phyloP scores from a whole-genome alignment of 805 yeast species.

The Isabelozyma pseudorhagii region DNA sequence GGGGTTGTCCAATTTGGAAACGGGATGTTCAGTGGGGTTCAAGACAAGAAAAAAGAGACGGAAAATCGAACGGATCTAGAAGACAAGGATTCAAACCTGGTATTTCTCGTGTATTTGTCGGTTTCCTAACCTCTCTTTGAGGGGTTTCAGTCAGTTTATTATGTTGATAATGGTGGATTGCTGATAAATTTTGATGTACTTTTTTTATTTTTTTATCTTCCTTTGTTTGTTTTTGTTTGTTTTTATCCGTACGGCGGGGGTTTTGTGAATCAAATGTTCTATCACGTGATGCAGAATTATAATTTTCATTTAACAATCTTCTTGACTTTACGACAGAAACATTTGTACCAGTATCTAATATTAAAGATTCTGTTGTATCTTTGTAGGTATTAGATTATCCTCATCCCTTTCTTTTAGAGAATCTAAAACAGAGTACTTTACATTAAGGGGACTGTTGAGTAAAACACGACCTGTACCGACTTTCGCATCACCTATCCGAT shows the following conservation, averaged over 20 bases:
- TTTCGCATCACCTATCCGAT: too few species aligned
- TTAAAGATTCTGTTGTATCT: too few species aligned
- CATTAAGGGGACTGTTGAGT: too few species aligned
- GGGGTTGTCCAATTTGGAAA: neutral
- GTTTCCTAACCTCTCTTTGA: neutral
- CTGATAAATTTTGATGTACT: neutral
- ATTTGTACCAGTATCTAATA: too few species aligned
- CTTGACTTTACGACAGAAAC: too few species aligned
- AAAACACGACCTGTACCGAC: too few species aligned
- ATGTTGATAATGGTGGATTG: neutral
- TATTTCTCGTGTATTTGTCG: neutral
- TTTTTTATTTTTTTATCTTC: neutral
- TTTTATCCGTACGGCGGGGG: neutral
- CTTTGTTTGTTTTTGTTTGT: neutral
- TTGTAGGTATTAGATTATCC: too few species aligned
- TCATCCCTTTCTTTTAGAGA: too few species aligned
- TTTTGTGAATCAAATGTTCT: neutral
- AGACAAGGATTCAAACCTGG: neutral
- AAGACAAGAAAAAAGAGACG: neutral
- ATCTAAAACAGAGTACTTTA: too few species aligned
- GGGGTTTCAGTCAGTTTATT: neutral
- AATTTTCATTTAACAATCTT: neutral
- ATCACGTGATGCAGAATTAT: neutral
- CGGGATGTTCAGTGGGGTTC: slow-evolving; percentile 8
- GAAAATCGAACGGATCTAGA: neutral